phyloP scores from a whole-genome alignment of 208 protist genomes.

The Angomonas ambiguus region DNA sequence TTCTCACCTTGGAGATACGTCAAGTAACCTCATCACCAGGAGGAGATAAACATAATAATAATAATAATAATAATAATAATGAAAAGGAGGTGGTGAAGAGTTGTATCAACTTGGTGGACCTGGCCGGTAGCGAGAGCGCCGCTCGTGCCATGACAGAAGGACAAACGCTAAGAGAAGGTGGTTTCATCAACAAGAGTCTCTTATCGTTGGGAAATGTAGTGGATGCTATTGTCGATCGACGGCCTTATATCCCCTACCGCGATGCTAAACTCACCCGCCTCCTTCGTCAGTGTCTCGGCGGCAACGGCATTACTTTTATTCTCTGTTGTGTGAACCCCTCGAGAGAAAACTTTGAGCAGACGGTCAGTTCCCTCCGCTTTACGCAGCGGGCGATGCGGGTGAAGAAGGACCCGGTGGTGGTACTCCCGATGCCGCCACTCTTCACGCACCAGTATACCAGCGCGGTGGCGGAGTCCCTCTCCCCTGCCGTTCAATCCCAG shows the following conservation, averaged over 20 bases:
- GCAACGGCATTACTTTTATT: slow-evolving; percentile 84
- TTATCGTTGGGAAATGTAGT: slow-evolving; percentile 90
- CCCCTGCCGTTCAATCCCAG: background rate
- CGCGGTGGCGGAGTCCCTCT: background rate
- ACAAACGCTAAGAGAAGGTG: slow-evolving; percentile 46
- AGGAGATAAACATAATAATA: background rate
- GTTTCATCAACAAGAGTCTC: slow-evolving; percentile 90
- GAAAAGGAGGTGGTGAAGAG: slow-evolving; percentile 32
- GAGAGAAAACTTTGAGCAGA: slow-evolving; percentile 84
- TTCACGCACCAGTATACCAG: slow-evolving; percentile 65
- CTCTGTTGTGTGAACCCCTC: slow-evolving; percentile 89
- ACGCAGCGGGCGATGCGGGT: slow-evolving; percentile 88
- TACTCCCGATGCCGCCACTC: slow-evolving; percentile 72
- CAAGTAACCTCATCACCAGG: slow-evolving; percentile 2
- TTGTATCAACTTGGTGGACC: slow-evolving; percentile 85
- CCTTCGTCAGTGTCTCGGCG: slow-evolving; percentile 79
- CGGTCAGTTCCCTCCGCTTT: slow-evolving; percentile 77
- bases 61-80: slow-evolving; percentile 4
- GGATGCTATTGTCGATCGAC: slow-evolving; percentile 57
- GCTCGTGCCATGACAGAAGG: slow-evolving; percentile 83
- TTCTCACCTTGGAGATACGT: slow-evolving; percentile 36
- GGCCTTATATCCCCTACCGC: slow-evolving; percentile 79
- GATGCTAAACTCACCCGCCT: slow-evolving; percentile 86
- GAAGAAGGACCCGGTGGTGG: slow-evolving; percentile 84
- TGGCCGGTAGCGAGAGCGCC: slow-evolving; percentile 88